Evolutionary conservation across 495 filamentous ascomycete species (phyloP), one percentile per base, ranked within the genome.

Genomic region (Letharia lupina): DNA sequence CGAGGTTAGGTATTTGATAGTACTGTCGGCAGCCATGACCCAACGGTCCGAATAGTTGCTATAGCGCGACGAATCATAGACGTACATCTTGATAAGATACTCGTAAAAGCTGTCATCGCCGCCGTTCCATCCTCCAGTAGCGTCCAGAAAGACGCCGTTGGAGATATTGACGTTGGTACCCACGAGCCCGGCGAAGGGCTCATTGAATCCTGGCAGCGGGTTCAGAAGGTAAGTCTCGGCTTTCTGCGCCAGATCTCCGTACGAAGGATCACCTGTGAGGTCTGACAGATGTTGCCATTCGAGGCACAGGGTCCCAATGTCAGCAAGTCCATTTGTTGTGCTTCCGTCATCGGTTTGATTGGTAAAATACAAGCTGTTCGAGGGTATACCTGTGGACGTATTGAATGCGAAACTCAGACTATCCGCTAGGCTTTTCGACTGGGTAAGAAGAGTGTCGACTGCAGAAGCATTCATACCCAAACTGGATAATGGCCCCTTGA

Each of bases 11-110:
- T 93, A 79, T 45, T 81, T 72, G 44, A 94, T 91, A 33, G 86
- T 86, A 4, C 88, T 91, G 66, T 95, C 87, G 31, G 87, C 90
- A 9, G 92, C 92, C 5, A 78, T 72, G 33, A 90, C 78, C 91
- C 92, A 96, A 65, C 87, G 83, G 68, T 91, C 86, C 65, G 78
- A 81, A 76, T 91, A 91, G 2, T 72, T 42, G 13, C 63, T 76
- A 68, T 88, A 95, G 12, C 85, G 83, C 44, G 75, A 63, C 15
- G 87, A 81, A 72, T 92, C 87, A 72, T 96, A 96, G 67, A 95
- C 76, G 70, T 87, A 95, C 90, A 94, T 93, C 80, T 96, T 96
- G 74, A 96, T 88, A 35, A 96, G 82, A 69, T 96, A 96, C 77
- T 96, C 91, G 75, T 96, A 96, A 77, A 87, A 94, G 35, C 85